phyloP scores from a whole-genome alignment of 2,329 filamentous ascomycete species.

The Davidsoniella neocaledoniae region DNA sequence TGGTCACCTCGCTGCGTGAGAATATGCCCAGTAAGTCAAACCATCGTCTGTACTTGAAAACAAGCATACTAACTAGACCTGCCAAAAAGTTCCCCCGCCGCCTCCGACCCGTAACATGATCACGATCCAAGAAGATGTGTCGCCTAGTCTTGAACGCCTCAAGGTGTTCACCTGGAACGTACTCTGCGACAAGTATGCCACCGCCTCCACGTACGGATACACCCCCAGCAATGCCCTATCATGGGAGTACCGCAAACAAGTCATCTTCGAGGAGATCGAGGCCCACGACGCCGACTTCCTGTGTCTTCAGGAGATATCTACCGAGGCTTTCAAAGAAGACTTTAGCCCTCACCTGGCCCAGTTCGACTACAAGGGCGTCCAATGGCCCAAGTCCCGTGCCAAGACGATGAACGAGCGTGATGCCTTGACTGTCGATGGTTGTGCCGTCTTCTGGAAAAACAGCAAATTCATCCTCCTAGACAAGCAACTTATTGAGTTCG shows the following conservation, averaged over 20 bases:
- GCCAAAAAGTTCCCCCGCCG: slow-evolving; percentile 49
- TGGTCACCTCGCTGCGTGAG: slow-evolving; percentile 73
- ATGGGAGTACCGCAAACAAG: slow-evolving; percentile 74
- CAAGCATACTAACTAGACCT: background rate
- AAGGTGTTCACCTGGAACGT: slow-evolving; percentile 91
- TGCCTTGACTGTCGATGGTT: slow-evolving; percentile 80
- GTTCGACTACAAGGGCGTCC: slow-evolving; percentile 83
- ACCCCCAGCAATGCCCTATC: slow-evolving; percentile 64
- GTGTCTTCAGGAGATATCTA: slow-evolving; percentile 85
- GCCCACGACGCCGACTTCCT: slow-evolving; percentile 73
- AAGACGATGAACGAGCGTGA: slow-evolving; percentile 86
- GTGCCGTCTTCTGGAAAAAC: slow-evolving; percentile 90
- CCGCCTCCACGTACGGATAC: slow-evolving; percentile 72
- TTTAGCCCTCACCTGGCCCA: slow-evolving; percentile 77
- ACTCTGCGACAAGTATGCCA: slow-evolving; percentile 85
- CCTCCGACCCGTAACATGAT: slow-evolving; percentile 64
- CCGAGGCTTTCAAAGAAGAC: slow-evolving; percentile 79
- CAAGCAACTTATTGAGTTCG: slow-evolving; percentile 87
- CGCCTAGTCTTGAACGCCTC: slow-evolving; percentile 48
- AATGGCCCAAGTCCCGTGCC: slow-evolving; percentile 77
- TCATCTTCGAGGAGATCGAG: slow-evolving; percentile 69
- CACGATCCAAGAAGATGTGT: slow-evolving; percentile 53
- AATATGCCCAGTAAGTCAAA: slow-evolving; percentile 57
- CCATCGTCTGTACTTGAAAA: slow-evolving; percentile 13
- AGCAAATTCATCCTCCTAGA: slow-evolving; percentile 89